Evolutionary conservation across 1,284 basidiomycete species (phyloP), one percentile per base, ranked within the genome.

Genomic region (Moniliella sp.): DNA sequence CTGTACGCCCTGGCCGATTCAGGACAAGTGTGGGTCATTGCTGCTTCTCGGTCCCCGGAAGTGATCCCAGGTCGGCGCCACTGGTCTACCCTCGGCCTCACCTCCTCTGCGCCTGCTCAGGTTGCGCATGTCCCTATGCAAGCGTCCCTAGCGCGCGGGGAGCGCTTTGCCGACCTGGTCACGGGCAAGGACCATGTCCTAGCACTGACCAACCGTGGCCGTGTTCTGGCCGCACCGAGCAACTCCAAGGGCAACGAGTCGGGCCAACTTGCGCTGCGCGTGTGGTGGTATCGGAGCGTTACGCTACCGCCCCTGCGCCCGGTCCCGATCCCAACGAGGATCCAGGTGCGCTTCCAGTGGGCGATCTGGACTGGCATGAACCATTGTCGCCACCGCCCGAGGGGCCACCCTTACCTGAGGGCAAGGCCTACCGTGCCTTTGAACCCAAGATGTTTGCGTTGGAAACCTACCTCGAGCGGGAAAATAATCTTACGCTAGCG

Each of bases 211-310:
- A 78, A 73, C 15, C 65, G 69, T 27, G 83, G 83, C 2, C 72
- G 80, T 31, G 72, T 77, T 2, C 86, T 80, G 53, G 71, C 74
- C 0, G 73, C 80, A 39, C 78, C 84, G 0, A 67, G 81, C 29
- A 72, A 72, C 39, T 70, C 72, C 33, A 62, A 69, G 5, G 83
- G 75, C n/a, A 93, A 94, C 62, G 64, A 68, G 1, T 72, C 75
- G 57, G 79, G 81, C 1, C 86, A 93, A 61, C 72, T 93, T 8
- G 83, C 82, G 9, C 37, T 42, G 5, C 34, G 46, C 2, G 44
- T 52, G 3, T 25, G 40, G 28, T n/a, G n/a, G n/a, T n/a, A n/a
- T n/a, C n/a, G n/a, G n/a, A n/a, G n/a, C n/a, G n/a, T n/a, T n/a
- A n/a, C n/a, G n/a, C n/a, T n/a, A n/a, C n/a, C n/a, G n/a, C n/a